Evolutionary conservation across 2,329 filamentous ascomycete species (phyloP), one percentile per base, ranked within the genome.

Genomic region (Venturia oleaginea): DNA sequence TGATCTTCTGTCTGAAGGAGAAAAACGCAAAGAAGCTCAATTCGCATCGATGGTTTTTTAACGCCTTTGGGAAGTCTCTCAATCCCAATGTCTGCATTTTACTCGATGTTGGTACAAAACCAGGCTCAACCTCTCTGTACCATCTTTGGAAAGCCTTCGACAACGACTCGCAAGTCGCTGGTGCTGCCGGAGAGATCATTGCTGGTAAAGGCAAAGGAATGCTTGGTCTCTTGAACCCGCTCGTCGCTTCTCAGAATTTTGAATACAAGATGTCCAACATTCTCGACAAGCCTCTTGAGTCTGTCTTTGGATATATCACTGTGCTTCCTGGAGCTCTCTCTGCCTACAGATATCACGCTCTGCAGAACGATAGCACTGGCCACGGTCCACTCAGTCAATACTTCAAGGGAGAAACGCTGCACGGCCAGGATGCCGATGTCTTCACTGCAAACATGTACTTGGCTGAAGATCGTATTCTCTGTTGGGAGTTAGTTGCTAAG

Each of bases 241-340:
- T 99, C 6, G 93, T 99, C 19, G 94, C 94, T 0, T 96, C 92
- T 57, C 94, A 99, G 72, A 99, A 99, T 74, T 99, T 99, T 69
- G 94, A 99, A 79, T 99, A 99, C 81, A 99, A 99, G 77, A 97
- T 99, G 91, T 96, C 92, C 48, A 99, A 99, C 71, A 99, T 99
- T 71, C 82, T 99, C 32, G 94, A 99, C 75, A 99, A 99, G 76
- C 94, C 94, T 0, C 80, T 99, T 2, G 94, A 99, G 75, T 96
- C 91, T 0, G 93, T 96, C 0, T 99, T 99, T 74, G 94, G 94
- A 1, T 99, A 97, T 74, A 99, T 99, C 70, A 97, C 93, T 6
- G 94, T 99, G 70, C 79, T 99, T 68, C 95, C 94, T 0, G 95
- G 94, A 76, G 94, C 94, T 0, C 83, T 99, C 62, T 96, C 91